Evolutionary conservation across 495 filamentous ascomycete species (phyloP).

Genomic region (Aspergillus steynii): DNA sequence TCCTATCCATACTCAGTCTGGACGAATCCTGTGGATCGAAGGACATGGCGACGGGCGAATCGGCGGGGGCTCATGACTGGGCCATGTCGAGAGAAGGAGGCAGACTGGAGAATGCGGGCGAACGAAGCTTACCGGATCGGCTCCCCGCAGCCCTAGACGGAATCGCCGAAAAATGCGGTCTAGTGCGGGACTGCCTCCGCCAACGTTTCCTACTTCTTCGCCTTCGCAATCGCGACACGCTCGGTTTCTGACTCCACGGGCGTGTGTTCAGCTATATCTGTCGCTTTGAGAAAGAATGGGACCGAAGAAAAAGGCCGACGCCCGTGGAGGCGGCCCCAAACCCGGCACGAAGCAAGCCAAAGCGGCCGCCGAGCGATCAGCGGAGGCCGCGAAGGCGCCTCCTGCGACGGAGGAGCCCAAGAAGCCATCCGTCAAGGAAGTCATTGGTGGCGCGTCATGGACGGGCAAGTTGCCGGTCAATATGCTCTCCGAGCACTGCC

Average conservation of each 20-base stretch:
- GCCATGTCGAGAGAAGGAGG: background rate
- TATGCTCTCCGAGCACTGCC: constrained; percentile 89
- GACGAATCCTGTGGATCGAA: background rate
- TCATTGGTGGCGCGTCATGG: constrained; percentile 96
- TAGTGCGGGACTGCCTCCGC: constrained; percentile 31
- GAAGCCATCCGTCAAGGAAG: constrained; percentile 76
- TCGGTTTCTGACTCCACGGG: constrained; percentile 24
- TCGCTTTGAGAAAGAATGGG: constrained; percentile 28
- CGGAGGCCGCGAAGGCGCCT: constrained; percentile 33
- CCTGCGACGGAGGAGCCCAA: constrained; percentile 62
- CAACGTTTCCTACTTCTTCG: constrained; percentile 13
- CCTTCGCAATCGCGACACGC: constrained; percentile 1
- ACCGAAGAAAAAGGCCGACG: constrained; percentile 46
- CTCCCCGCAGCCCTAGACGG: constrained; percentile 15
- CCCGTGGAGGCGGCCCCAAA: constrained; percentile 44
- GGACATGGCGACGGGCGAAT: background rate
- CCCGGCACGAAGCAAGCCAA: constrained; percentile 50
- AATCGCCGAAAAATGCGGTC: constrained; percentile 24
- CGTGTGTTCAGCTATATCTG: constrained; percentile 10
- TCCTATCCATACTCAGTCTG: constrained; percentile 7
- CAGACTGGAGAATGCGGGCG: background rate
- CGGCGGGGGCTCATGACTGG: background rate
- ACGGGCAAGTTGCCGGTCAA: constrained; percentile 95
- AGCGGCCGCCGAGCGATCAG: constrained; percentile 34
- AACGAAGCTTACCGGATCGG: background rate